phyloP scores from a whole-genome alignment of 148 eudicot species.

The Silene latifolia region DNA sequence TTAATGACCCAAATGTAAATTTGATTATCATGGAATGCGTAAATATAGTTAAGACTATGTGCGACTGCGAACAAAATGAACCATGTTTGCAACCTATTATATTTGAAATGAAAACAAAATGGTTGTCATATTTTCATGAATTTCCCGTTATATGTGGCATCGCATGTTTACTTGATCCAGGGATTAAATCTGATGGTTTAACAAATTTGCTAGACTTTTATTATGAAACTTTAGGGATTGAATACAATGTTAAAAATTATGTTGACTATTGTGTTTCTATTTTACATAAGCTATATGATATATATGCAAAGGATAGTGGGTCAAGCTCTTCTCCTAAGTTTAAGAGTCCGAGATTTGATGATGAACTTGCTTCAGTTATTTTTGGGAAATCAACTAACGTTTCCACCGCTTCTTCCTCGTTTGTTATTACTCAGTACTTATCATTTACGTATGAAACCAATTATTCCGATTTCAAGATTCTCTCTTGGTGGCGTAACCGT shows the following conservation, averaged over 20 bases:
- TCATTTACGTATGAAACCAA: neutral
- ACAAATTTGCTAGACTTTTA: neutral
- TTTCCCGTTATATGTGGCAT: neutral
- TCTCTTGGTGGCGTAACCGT: neutral
- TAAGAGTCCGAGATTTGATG: neutral
- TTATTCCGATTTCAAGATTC: neutral
- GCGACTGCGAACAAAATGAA: neutral
- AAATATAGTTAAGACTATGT: neutral
- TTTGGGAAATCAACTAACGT: neutral
- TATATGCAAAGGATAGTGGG: neutral
- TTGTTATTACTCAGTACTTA: neutral
- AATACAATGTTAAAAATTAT: neutral
- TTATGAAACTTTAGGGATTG: neutral
- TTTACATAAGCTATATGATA: neutral
- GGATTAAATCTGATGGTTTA: neutral
- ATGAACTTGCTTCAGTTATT: neutral
- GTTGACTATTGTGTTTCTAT: neutral
- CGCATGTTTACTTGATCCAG: neutral
- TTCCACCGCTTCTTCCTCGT: neutral
- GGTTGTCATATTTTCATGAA: slow-evolving; percentile 1
- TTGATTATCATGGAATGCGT: neutral
- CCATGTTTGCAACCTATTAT: neutral
- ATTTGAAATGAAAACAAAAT: neutral
- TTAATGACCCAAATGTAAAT: no score
- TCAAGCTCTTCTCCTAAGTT: neutral